phyloP scores from a whole-genome alignment of 345 rosid genomes.

The Brassica incana region DNA sequence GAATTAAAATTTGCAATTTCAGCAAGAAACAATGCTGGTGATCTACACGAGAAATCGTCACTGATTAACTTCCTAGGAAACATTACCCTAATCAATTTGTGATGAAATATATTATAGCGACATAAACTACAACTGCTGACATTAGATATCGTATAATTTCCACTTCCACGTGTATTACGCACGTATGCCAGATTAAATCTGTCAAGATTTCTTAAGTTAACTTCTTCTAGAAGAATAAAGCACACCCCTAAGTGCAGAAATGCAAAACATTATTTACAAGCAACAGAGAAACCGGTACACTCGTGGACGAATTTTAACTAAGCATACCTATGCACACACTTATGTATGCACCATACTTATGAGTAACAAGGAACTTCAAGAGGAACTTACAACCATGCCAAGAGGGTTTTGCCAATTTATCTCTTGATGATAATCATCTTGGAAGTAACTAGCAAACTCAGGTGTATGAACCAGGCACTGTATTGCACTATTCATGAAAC shows the following conservation, averaged over 20 bases:
- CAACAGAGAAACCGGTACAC: conserved; percentile 2
- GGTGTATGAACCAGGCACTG: conserved; percentile 99
- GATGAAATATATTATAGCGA: conserved; percentile 6
- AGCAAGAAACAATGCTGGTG: conserved; percentile 8
- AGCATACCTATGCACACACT: conserved; percentile 18
- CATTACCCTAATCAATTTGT: conserved; percentile 2
- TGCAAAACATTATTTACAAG: conserved; percentile 1
- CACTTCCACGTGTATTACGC: background rate
- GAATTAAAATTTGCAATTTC: conserved; percentile 10
- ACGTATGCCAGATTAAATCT: conserved; percentile 6
- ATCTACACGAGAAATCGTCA: background rate
- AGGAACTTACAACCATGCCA: conserved; percentile 98
- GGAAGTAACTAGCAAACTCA: conserved; percentile 91
- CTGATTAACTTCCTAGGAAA: conserved; percentile 17
- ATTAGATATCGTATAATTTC: background rate
- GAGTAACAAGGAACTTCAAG: conserved; percentile 20
- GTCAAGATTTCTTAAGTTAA: background rate
- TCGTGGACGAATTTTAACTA: background rate
- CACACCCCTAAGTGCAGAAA: conserved; percentile 4
- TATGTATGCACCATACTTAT: conserved; percentile 14
- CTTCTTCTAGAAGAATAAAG: background rate
- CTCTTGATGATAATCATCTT: conserved; percentile 90
- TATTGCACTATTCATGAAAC: conserved; percentile 99
- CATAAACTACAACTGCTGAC: conserved; percentile 17
- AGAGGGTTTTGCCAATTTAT: conserved; percentile 96